Percentiles rank a stretch among this genome's conserved stretches.
Conservation (phyloP, 345 rosid species). For the Euclidium syriacum region DNA sequence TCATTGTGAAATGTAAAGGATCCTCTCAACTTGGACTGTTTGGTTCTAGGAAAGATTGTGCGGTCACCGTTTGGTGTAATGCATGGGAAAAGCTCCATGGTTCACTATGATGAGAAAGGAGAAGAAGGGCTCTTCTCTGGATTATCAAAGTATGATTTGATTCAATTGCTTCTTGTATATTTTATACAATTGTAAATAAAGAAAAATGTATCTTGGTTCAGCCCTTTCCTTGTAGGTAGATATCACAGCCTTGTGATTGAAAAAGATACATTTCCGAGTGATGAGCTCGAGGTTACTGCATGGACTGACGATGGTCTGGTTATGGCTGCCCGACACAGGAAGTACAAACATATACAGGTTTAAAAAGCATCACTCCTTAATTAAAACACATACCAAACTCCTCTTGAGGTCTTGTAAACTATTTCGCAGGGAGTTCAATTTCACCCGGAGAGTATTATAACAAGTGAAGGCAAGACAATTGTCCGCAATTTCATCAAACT, state of each 20-base stretch:
- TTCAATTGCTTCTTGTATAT: too few species aligned
- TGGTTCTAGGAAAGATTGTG: constrained; percentile 73
- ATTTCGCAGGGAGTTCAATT: constrained; percentile 81
- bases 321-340: constrained; percentile 94
- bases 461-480: constrained; percentile 63
- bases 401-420: neutral
- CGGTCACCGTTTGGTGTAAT: constrained; percentile 83
- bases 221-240: constrained; percentile 90
- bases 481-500: constrained; percentile 72
- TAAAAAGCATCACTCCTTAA: too few species aligned
- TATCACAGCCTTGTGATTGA: constrained; percentile 92
- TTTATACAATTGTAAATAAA: too few species aligned
- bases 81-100: constrained; percentile 94
- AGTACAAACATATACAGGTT: constrained; percentile 78
- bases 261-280: constrained; percentile 65
- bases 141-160: constrained; percentile 66
- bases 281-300: constrained; percentile 79
- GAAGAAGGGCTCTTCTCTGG: constrained; percentile 80
- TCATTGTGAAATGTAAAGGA: too few species aligned
- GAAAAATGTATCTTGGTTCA: constrained; percentile 21
- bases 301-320: constrained; percentile 91
- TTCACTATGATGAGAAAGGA: constrained; percentile 80
- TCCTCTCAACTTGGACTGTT: neutral
- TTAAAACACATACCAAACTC: too few species aligned
- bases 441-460: constrained; percentile 93